Base-by-base conservation (phyloP, 192 early-diverging fungal genomes). In the Dispira simplex region DNA sequence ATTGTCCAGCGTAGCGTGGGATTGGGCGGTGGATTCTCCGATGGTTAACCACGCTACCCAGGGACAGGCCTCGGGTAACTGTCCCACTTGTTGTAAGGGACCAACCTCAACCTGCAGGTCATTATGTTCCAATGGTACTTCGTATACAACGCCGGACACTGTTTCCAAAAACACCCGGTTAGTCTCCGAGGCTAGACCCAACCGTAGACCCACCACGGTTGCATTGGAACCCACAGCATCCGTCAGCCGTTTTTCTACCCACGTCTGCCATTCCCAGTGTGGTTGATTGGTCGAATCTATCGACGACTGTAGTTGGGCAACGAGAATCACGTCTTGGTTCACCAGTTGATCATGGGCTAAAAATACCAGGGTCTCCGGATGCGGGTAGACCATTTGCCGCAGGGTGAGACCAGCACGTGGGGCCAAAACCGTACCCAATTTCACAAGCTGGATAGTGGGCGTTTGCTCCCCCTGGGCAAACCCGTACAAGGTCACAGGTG, bases 351-450 rank as follows among this genome's bases (percentile, higher is more conserved):
- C 70, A 64, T 77, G 72, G 44, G 75, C 77, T 8, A 89, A 67
- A n/a, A 73, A 82, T 18, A 85, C 67, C 12, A 92, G 28, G 6
- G 70, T 74, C 46, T 70, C 64, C 6, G 72, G 56, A 8, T 68
- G 65, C 4, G 84, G 77, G 81, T 84, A 91, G 0, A 78, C 77
- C 13, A 92, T 70, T 65, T 96, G 93, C 9, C 88, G 82, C 25
- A 74, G 21, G 49, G 46, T 25, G 21, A 68, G 28, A 13, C 32
- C 10, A 3, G 58, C 1, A 27, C 27, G 32, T 2, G 32, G 32
- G 25, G 20, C 59, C 11, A 28, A 26, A 11, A 73, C 20, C 9
- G 39, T 48, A 10, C 56, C 60, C 21, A 45, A 20, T 28, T 65
- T 58, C 60, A 57, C 44, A 44, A 76, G 67, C 65, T 79, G 52